Percentiles rank a stretch among this genome's conserved stretches.
These are phyloP conservation scores for Pseudogymnoascus sp. DNA, from an alignment of 2,329 filamentous ascomycete species.

Conservation along the genomic window DNA sequence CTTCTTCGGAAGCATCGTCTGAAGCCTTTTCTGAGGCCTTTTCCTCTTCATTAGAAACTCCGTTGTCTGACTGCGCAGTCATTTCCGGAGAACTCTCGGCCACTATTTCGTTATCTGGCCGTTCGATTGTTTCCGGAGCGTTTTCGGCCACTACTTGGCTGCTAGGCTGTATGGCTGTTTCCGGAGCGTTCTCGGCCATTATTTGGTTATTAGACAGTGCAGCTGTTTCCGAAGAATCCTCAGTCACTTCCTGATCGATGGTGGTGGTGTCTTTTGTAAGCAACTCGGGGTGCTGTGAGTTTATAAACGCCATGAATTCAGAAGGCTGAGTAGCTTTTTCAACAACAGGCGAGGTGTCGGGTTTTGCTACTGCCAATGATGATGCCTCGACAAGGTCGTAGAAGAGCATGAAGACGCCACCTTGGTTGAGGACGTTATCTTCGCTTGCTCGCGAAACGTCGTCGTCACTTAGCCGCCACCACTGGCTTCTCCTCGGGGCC, in stretches of 20 bases:
- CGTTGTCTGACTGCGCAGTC: neutral
- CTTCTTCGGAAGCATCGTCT: neutral
- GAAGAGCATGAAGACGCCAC: constrained; percentile 91
- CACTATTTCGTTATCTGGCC: neutral
- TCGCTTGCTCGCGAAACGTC: constrained; percentile 69
- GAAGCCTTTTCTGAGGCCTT: neutral
- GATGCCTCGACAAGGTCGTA: constrained; percentile 65
- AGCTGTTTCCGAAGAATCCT: neutral
- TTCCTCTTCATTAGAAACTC: neutral
- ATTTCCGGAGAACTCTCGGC: neutral
- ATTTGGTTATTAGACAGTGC: neutral
- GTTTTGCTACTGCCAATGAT: neutral
- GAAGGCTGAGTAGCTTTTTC: neutral
- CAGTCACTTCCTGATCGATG: neutral
- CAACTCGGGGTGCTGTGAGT: neutral
- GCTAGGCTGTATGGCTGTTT: neutral
- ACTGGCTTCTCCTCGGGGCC: constrained; percentile 37
- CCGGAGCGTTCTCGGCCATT: neutral
- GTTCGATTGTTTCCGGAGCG: neutral
- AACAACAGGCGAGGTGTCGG: neutral
- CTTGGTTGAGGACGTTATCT: constrained; percentile 62
- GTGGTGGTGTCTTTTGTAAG: neutral
- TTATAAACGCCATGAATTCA: neutral
- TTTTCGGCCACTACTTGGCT: neutral
- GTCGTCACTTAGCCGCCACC: constrained; percentile 91